Base-by-base conservation (phyloP, 176 grass and related monocot genomes). In the Oryza meridionalis region DNA sequence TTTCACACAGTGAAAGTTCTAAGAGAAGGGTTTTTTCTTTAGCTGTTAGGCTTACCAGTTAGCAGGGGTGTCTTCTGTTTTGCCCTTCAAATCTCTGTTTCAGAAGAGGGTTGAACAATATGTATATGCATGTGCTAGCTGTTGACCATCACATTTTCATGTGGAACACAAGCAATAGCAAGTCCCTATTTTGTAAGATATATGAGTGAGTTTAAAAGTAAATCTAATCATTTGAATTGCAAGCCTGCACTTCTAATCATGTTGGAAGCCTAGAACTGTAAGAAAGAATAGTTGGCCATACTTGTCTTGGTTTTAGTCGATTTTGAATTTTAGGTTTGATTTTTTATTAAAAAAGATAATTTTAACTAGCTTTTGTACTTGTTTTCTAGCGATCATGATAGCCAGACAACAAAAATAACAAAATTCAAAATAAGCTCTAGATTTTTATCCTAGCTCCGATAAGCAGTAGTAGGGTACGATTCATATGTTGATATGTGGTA, bases 1-100 rank as follows among this genome's bases (percentile, higher is more conserved):
- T 82, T 87, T 45, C 65, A 13, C 25, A 87, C 64, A 70, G 64
- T 25, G 64, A 70, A 76, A 82, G 47, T 17, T 49, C 25, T 49
- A 5, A 66, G 44, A 13, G 11, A 38, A 27, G 22, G 44, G 6
- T 40, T 47, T 33, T 69, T 15, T 59, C 46, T 69, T 53, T 6
- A 47, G 33, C 46, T 66, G 19, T 76, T 61, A 58, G 33, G 62
- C 63, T 43, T 67, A 16, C 24, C 45, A 13, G 37, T 79, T 79
- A 37, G 76, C 67, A 40, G 13, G 38, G 69, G 32, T 35, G 76
- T 31, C 31, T 67, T 86, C 25, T 73, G 17, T 68, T 86, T 59
- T 65, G 43, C 22, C 70, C 33, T 75, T 68, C 24, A 61, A 69
- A 75, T 75, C 45, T 73, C 32, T 33, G 22, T 32, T 58, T 13